Base-by-base conservation (phyloP, 139 green algal genomes). In the Pleodorina starrii region DNA sequence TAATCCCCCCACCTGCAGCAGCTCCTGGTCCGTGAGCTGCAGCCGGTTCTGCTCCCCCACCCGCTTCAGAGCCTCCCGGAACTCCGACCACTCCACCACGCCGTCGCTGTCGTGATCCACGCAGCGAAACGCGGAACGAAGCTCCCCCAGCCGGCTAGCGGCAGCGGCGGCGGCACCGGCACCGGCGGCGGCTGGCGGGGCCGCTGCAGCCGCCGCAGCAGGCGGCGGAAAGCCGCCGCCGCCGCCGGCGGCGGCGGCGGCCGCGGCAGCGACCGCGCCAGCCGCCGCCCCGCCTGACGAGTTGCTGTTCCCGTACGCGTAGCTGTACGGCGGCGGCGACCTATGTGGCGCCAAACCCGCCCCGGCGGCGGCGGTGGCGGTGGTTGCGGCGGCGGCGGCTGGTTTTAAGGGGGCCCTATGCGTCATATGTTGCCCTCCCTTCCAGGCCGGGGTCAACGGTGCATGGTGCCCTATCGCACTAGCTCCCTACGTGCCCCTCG, bases 51-150 rank as follows among this genome's bases (percentile, higher is more conserved):
- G 54, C 32, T 57, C 79, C 6, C 79, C 57, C 57, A 86, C 79
- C 57, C 40, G 57, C 40, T 25, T 36, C 57, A 86, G 57, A 7
- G 79, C 79, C 57, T 57, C 79, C 29, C 79, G 57, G 57, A 86
- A 86, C 57, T 59, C 40, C 23, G 23, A 16, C 79, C 79, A 86
- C 79, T 59, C 57, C 54, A 86, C 79, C 7, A 86, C 79, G 40
- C 79, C 79, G 57, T 86, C 79, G 38, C 54, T 25, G 29, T 74
- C 43, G 57, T 32, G 35, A 38, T 86, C 79, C 14, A 43, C 46
- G 11, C 1, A 5, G 38, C 79, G 54, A 38, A 86, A 86, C 17
- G 79, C 79, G 0, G 12, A 36, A 19, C 59, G 79, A 54, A 86
- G 79, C 32, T 86, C 79, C 0, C 7, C 38, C 57, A 48, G 46